A percentile compares a stretch with the other conserved stretches of the same genome.
Conservation (phyloP, 1,139 yeast genomes). For the Hansenula sp. region DNA sequence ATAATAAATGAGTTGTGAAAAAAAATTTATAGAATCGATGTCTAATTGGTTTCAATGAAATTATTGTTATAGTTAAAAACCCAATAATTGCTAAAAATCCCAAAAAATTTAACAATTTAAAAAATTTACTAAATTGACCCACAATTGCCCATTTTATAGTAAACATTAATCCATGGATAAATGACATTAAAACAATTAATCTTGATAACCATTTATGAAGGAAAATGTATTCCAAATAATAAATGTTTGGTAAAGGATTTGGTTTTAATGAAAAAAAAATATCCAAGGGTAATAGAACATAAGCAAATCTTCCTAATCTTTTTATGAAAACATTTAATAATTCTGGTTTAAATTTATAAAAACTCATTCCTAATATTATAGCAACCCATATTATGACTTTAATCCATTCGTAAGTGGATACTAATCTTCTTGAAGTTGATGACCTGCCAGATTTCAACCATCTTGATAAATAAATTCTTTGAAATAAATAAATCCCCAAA, state of each 20-base stretch:
- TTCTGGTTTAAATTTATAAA: conserved; percentile 24
- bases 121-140: conserved; percentile 36
- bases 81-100: conserved; percentile 55
- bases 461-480: conserved; percentile 15
- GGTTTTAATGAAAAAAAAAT: conserved; percentile 62
- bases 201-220: conserved; percentile 85
- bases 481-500: conserved; percentile 17
- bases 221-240: conserved; percentile 52
- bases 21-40: conserved; percentile 51
- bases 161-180: conserved; percentile 59
- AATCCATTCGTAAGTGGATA: conserved; percentile 29
- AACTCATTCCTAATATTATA: conserved; percentile 24
- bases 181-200: conserved; percentile 46
- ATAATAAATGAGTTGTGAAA: conserved; percentile 62
- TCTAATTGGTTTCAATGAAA: conserved; percentile 59
- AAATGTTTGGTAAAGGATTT: conserved; percentile 47
- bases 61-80: conserved; percentile 40
- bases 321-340: conserved; percentile 24
- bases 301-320: conserved; percentile 50
- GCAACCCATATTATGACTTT: conserved; percentile 32
- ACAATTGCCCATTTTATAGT: conserved; percentile 39
- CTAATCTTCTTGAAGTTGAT: conserved; percentile 16
- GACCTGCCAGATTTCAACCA: conserved; percentile 30
- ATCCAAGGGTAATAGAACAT: conserved; percentile 62
- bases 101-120: conserved; percentile 46